Percentiles rank a stretch among this genome's conserved stretches.
Evolutionary conservation across 768 basidiomycete species (phyloP).

Genomic region (Trametes punicea): DNA sequence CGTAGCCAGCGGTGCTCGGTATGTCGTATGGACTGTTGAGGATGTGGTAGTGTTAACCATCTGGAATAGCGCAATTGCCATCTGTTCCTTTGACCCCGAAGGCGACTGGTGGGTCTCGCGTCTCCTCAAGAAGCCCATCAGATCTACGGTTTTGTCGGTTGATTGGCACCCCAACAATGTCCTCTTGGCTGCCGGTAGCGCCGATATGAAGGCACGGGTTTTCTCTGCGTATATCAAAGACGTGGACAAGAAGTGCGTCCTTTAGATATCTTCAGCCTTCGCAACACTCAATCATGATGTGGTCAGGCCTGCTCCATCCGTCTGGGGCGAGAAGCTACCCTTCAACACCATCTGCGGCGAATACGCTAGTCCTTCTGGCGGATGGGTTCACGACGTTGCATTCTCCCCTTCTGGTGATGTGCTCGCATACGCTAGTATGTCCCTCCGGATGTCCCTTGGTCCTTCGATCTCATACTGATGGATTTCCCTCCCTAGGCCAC

Average conservation of each 20-base stretch:
- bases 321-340: constrained; percentile 98
- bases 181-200: constrained; percentile 92
- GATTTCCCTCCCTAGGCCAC: constrained; percentile 59
- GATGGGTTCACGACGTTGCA: constrained; percentile 95
- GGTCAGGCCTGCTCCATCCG: constrained; percentile 74
- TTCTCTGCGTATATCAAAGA: constrained; percentile 99
- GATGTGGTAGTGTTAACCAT: background rate
- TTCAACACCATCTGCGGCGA: constrained; percentile 98
- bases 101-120: constrained; percentile 99
- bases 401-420: constrained; percentile 97
- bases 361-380: constrained; percentile 82
- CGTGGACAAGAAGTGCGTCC: constrained; percentile 81
- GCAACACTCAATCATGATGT: background rate
- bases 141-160: constrained; percentile 88
- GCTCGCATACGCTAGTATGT: constrained; percentile 89
- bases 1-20: constrained; percentile 95
- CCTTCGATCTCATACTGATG: background rate
- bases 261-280: constrained; percentile 1
- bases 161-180: constrained; percentile 99
- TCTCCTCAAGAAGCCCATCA: constrained; percentile 94
- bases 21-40: constrained; percentile 14
- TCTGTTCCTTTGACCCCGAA: constrained; percentile 96
- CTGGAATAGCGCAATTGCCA: constrained; percentile 75
- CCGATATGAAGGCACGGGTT: constrained; percentile 96
- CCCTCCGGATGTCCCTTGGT: background rate